Evolutionary conservation across 2,329 filamentous ascomycete species (phyloP).

Genomic region (Xylariales sp.): DNA sequence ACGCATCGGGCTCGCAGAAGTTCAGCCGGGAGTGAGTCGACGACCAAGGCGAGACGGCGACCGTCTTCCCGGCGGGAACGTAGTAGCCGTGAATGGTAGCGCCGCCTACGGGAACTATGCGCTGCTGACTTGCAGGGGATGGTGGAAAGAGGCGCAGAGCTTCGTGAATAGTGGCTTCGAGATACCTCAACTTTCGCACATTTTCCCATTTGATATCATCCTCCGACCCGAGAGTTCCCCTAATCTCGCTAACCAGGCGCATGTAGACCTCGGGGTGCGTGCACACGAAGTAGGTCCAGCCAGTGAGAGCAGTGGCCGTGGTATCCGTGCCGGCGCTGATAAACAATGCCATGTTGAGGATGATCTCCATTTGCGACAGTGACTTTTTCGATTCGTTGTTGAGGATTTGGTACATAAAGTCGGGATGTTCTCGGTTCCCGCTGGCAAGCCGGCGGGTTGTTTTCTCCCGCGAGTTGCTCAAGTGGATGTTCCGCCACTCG

Average conservation of each 20-base stretch:
- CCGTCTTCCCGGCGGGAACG: slow-evolving; percentile 10
- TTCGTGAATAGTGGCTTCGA: slow-evolving; percentile 10
- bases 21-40: slow-evolving; percentile 6
- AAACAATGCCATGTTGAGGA: slow-evolving; percentile 16
- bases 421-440: slow-evolving; percentile 12
- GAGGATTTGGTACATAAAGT: slow-evolving; percentile 19
- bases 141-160: slow-evolving; percentile 11
- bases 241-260: slow-evolving; percentile 16
- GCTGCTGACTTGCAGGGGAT: slow-evolving; percentile 7
- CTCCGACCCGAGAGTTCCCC: slow-evolving; percentile 13
- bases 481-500: slow-evolving; percentile 15
- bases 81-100: slow-evolving; percentile 8
- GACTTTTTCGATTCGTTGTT: slow-evolving; percentile 14
- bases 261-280: slow-evolving; percentile 17
- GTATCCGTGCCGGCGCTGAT: slow-evolving; percentile 11
- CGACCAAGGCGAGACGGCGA: slow-evolving; percentile 8
- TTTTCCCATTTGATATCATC: slow-evolving; percentile 11
- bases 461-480: slow-evolving; percentile 16
- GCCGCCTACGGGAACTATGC: slow-evolving; percentile 4
- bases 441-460: slow-evolving; percentile 15
- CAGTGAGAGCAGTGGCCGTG: slow-evolving; percentile 8
- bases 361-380: slow-evolving; percentile 15
- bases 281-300: slow-evolving; percentile 21
- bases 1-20: slow-evolving; percentile 10
- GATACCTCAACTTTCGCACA: slow-evolving; percentile 12